These are phyloP conservation scores for Globisporangium perplexum DNA, from an alignment of 352 stramenopile genomes.

Conservation along the genomic window DNA sequence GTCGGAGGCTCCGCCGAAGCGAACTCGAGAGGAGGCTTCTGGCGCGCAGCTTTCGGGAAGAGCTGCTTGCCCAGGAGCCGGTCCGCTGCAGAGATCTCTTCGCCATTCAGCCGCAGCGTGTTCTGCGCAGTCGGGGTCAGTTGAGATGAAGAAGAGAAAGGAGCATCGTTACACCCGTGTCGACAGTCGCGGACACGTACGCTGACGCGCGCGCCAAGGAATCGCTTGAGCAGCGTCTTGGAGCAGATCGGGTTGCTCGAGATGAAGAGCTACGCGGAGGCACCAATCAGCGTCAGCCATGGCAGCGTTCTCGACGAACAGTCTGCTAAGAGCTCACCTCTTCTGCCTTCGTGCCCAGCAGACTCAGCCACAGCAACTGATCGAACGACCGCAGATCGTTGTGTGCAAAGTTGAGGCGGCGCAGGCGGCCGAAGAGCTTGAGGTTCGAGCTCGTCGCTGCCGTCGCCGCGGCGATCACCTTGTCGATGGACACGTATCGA, in stretches of 20 bases:
- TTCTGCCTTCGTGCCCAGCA: constrained; percentile 50
- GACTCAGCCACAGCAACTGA: constrained; percentile 51
- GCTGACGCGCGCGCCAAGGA: constrained; percentile 39
- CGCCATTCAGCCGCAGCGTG: constrained; percentile 48
- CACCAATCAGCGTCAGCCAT: background rate
- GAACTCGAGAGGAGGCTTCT: constrained; percentile 6
- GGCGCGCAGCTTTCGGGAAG: constrained; percentile 31
- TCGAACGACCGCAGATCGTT: constrained; percentile 66
- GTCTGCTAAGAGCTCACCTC: no score
- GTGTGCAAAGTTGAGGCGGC: constrained; percentile 51
- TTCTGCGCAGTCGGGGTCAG: constrained; percentile 25
- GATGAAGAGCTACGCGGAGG: constrained; percentile 45
- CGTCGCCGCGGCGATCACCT: constrained; percentile 27
- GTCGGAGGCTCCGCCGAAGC: background rate
- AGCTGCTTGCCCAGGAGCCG: constrained; percentile 44
- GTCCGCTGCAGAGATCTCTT: constrained; percentile 47
- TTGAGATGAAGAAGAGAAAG: background rate
- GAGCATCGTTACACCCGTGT: background rate
- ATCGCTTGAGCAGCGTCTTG: constrained; percentile 48
- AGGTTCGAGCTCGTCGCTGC: constrained; percentile 31
- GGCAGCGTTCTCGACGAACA: no score
- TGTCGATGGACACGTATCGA: constrained; percentile 44
- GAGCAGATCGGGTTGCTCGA: constrained; percentile 49
- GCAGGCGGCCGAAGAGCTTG: constrained; percentile 53
- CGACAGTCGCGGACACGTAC: constrained; percentile 19